Base-by-base conservation (phyloP, 2,329 filamentous ascomycete species). In the Botrytis deweyae region DNA sequence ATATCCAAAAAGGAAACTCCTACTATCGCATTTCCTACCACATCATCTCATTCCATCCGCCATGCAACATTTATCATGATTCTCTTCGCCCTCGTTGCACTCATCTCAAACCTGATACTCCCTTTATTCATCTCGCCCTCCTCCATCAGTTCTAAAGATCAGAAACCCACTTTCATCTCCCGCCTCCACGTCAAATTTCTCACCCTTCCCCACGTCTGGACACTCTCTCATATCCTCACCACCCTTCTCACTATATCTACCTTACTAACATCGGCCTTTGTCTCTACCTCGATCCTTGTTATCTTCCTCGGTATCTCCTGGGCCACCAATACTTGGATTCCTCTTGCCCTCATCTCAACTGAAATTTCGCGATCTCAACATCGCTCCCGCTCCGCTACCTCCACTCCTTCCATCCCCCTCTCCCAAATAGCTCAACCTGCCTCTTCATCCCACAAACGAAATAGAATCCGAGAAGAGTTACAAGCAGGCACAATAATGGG, bases 401-500 rank as follows among this genome's bases (percentile, higher is more conserved):
- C n/a, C 22, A 22, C 29, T 16, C 25, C 49, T 16, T 42, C 58
- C 25, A n/a, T 46, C 5, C 36, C 33, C 22, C 61, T 42, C 22
- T 59, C 49, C 1, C 3, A 18, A 6, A 25, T 58, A 25, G 1
- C 49, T 25, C 49, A 58, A 10, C n/a, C 71, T 16, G 22, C 29
- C n/a, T 49, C 52, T 9, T 25, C 52, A 22, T 36, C 65, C 3
- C 18, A 42, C 18, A 59, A 63, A 14, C 42, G n/a, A 52, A 58
- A 33, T 7, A 49, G 20, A 55, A 44, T 4, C 6, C 55, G 12
- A 40, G 55, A 29, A 7, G 33, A 25, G 18, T 33, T 67, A 18
- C 73, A 73, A 65, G 65, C 71, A 61, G 73, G 73, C 16, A 70
- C 66, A 36, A 55, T 73, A 63, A 40, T 74, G 33, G 71, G 73